Evolutionary conservation across 1,139 yeast species (phyloP).

Genomic region (Taphrina flavorubra): DNA sequence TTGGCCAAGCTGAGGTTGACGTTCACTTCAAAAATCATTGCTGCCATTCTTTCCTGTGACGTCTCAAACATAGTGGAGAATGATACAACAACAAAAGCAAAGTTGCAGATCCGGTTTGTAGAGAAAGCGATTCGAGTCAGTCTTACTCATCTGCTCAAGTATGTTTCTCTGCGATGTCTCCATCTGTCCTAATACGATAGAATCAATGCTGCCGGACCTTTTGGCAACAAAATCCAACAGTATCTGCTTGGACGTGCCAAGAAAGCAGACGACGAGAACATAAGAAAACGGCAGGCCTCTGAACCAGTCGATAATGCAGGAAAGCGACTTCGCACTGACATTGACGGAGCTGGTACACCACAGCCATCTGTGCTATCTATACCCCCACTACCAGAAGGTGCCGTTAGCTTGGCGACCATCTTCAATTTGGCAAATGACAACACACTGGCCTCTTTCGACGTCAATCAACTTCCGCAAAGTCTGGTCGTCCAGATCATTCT

Average conservation of each 20-base stretch:
- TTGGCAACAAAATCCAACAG: constrained; percentile 32
- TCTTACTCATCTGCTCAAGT: constrained; percentile 50
- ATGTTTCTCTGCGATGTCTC: neutral
- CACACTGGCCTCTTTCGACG: constrained; percentile 69
- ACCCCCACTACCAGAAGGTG: constrained; percentile 43
- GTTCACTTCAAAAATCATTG: constrained; percentile 50
- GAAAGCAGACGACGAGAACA: constrained; percentile 19
- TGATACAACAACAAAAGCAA: constrained; percentile 47
- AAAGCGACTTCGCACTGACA: constrained; percentile 19
- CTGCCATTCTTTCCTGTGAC: constrained; percentile 52
- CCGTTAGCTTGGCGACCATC: constrained; percentile 37
- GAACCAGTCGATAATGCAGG: constrained; percentile 19
- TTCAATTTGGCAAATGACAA: constrained; percentile 41
- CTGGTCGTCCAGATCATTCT: constrained; percentile 69
- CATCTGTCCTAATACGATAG: neutral
- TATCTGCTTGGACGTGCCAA: constrained; percentile 24
- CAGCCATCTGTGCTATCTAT: constrained; percentile 27
- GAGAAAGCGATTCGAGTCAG: constrained; percentile 53
- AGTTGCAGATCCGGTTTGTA: constrained; percentile 50
- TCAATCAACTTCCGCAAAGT: constrained; percentile 68
- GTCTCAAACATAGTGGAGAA: constrained; percentile 47
- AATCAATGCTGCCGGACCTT: constrained; percentile 36
- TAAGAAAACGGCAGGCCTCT: constrained; percentile 20
- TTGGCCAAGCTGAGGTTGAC: constrained; percentile 52
- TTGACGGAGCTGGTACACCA: constrained; percentile 40